phyloP scores from a whole-genome alignment of 139 green algal species.

The Closterium sp. region DNA sequence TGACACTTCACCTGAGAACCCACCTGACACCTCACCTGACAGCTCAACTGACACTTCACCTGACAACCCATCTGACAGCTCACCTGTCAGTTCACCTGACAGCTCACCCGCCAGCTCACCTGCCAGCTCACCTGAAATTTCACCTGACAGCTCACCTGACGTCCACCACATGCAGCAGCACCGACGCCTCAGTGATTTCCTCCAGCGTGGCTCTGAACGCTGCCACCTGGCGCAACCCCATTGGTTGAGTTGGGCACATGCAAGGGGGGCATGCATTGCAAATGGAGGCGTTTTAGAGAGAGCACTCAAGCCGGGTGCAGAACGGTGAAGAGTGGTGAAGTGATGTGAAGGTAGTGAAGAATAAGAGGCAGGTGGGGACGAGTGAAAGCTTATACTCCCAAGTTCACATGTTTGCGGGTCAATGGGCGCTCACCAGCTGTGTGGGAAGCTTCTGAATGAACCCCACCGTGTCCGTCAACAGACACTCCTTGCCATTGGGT shows the following conservation, averaged over 20 bases:
- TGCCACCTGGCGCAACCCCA: constrained; percentile 39
- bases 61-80: too few species aligned
- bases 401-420: not conserved
- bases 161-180: constrained; percentile 95
- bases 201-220: constrained; percentile 86
- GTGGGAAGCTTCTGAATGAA: constrained; percentile 97
- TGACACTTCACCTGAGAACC: too few species aligned
- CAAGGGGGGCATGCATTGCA: not conserved
- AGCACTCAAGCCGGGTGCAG: not conserved
- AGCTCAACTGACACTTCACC: too few species aligned
- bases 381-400: not conserved
- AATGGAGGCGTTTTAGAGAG: not conserved
- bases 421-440: too few species aligned
- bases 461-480: constrained; percentile 93
- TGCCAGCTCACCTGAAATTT: not conserved
- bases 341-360: too few species aligned
- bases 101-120: too few species aligned
- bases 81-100: too few species aligned
- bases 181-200: constrained; percentile 78
- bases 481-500: constrained; percentile 70
- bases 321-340: not conserved
- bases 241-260: not conserved
- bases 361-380: not conserved
- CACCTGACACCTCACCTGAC: too few species aligned
- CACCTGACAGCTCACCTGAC: constrained; percentile 51